phyloP scores from a whole-genome alignment of 176 grass and related monocot genomes.

The Bonia amplexicaulis region DNA sequence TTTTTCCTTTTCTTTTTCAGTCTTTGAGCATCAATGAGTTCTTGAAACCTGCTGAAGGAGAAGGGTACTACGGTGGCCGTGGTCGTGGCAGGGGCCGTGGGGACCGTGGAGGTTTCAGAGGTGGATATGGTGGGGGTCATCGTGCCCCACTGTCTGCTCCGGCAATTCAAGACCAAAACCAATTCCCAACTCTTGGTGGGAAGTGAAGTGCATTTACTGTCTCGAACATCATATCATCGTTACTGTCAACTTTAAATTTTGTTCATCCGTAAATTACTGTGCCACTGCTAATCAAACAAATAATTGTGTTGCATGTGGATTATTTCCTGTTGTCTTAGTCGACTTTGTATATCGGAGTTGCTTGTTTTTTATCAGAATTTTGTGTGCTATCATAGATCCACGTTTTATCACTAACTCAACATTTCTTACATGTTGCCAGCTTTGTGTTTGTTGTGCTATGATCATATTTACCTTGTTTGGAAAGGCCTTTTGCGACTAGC shows the following conservation, averaged over 20 bases:
- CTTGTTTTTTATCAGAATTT: conserved; percentile 26
- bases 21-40: conserved; percentile 80
- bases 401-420: not conserved
- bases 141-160: conserved; percentile 31
- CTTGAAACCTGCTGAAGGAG: conserved; percentile 78
- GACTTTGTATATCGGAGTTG: conserved; percentile 47
- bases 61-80: conserved; percentile 55
- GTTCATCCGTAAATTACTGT: not conserved
- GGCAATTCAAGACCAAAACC: conserved; percentile 59
- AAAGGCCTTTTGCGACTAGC: not conserved
- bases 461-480: not conserved
- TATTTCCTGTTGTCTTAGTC: not conserved
- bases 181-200: conserved; percentile 76
- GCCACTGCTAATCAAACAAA: conserved; percentile 15
- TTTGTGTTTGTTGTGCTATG: not conserved
- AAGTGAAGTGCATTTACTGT: conserved; percentile 38
- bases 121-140: conserved; percentile 35
- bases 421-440: not conserved
- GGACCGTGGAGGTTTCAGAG: conserved; percentile 52
- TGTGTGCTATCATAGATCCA: not conserved
- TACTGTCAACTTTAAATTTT: conserved; percentile 15
- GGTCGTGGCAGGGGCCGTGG: conserved; percentile 63
- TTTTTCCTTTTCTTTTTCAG: conserved; percentile 13
- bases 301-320: conserved; percentile 20
- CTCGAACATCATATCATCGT: not conserved